These are phyloP conservation scores for Apostasia shenzhenica DNA, from an alignment of 106 monocot species.

Conservation along the genomic window DNA sequence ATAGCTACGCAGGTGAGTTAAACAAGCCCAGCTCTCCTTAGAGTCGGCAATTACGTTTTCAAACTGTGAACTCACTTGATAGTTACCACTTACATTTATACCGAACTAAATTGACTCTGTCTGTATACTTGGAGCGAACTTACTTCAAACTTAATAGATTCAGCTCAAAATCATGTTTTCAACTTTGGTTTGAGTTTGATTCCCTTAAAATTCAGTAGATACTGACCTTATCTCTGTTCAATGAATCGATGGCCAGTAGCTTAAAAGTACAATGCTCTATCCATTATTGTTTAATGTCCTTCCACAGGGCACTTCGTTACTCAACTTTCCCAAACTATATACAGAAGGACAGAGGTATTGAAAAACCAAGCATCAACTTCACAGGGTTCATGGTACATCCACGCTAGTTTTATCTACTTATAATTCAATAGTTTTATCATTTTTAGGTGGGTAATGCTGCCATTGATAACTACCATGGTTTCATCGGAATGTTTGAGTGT, in stretches of 20 bases:
- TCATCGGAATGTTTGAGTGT: conserved; percentile 77
- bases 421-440: neutral
- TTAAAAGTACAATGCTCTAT: too few species aligned
- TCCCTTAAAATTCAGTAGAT: neutral
- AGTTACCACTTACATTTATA: neutral
- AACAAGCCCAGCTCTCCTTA: neutral
- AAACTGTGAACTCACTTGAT: too few species aligned
- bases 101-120: too few species aligned
- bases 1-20: conserved; percentile 50
- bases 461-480: conserved; percentile 73
- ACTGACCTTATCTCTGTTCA: neutral
- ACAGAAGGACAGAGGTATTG: conserved; percentile 43
- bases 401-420: neutral
- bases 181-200: too few species aligned
- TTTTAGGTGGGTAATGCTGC: conserved; percentile 84
- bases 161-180: too few species aligned
- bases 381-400: conserved; percentile 81
- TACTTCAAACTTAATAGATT: neutral
- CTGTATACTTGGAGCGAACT: neutral
- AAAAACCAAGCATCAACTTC: conserved; percentile 65
- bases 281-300: neutral
- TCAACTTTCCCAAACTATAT: conserved; percentile 72
- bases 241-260: too few species aligned
- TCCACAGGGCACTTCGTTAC: conserved; percentile 86
- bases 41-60: neutral